phyloP scores from a whole-genome alignment of 1,139 yeast species.

The Suhomyces bribrorum region DNA sequence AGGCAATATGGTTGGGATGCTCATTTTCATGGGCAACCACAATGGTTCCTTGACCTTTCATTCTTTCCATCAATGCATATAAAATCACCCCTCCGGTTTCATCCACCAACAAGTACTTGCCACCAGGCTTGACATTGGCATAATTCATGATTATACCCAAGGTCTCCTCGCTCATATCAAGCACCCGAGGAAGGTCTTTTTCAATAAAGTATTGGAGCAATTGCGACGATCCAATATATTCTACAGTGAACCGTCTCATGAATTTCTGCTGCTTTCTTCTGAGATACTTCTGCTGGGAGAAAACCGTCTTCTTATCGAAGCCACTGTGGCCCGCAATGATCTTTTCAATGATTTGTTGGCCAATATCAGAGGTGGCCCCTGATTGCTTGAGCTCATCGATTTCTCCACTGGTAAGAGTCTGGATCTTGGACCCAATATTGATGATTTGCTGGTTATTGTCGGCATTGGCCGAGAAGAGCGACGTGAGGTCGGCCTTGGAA shows the following conservation, averaged over 20 bases:
- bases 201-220: slow-evolving; percentile 73
- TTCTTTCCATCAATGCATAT: slow-evolving; percentile 84
- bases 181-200: slow-evolving; percentile 68
- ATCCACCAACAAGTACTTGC: slow-evolving; percentile 82
- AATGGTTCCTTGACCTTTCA: slow-evolving; percentile 80
- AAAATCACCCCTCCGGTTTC: slow-evolving; percentile 88
- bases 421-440: slow-evolving; percentile 75
- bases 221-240: slow-evolving; percentile 74
- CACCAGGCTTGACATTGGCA: slow-evolving; percentile 86
- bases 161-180: slow-evolving; percentile 82
- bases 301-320: slow-evolving; percentile 84
- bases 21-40: slow-evolving; percentile 87
- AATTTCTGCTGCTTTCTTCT: slow-evolving; percentile 92
- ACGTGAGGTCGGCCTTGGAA: slow-evolving; percentile 42
- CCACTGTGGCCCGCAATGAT: slow-evolving; percentile 83
- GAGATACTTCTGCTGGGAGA: slow-evolving; percentile 88
- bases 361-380: slow-evolving; percentile 62
- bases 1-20: slow-evolving; percentile 76
- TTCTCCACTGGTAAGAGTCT: slow-evolving; percentile 70
- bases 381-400: slow-evolving; percentile 76
- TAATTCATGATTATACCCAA: slow-evolving; percentile 73
- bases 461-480: slow-evolving; percentile 45
- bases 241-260: slow-evolving; percentile 79
- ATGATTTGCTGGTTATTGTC: slow-evolving; percentile 70
- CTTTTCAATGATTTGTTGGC: slow-evolving; percentile 79